Conservation (phyloP, 352 stramenopile species). For the Peronosclerospora sorghi region DNA sequence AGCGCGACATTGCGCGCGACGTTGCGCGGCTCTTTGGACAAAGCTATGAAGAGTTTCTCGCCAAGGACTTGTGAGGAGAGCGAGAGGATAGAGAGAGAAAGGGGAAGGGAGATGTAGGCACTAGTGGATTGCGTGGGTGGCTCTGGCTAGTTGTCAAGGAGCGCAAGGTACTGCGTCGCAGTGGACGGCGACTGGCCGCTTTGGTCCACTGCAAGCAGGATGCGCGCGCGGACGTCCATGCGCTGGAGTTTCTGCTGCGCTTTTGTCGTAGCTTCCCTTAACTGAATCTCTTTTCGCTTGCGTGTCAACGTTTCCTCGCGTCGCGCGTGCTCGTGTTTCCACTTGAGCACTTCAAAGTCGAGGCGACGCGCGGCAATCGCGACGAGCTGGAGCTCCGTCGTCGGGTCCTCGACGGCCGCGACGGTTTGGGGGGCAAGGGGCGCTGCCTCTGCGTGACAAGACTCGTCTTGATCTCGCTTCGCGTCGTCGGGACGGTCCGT, state of each 20-base stretch:
- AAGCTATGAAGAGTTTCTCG: constrained; percentile 90
- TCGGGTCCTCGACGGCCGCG: not conserved
- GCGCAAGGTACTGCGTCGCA: constrained; percentile 8
- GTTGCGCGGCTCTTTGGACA: constrained; percentile 75
- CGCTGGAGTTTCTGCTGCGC: constrained; percentile 12
- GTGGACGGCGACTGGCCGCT: constrained; percentile 2
- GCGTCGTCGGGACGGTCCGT: not conserved
- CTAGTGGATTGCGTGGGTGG: not conserved
- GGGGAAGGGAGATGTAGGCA: not conserved
- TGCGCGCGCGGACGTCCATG: constrained; percentile 12
- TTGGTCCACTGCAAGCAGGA: constrained; percentile 14
- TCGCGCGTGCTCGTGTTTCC: constrained; percentile 18
- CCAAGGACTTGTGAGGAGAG: constrained; percentile 32
- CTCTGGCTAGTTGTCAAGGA: constrained; percentile 7
- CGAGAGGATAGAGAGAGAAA: not conserved
- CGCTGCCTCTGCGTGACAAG: too few species aligned
- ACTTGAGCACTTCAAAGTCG: constrained; percentile 18
- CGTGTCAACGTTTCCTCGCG: constrained; percentile 10
- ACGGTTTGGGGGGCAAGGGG: not conserved
- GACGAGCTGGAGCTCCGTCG: constrained; percentile 11
- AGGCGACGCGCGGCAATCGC: constrained; percentile 9
- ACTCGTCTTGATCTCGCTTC: not conserved
- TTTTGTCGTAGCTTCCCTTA: constrained; percentile 14
- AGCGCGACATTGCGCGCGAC: constrained; percentile 70
- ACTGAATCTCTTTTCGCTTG: constrained; percentile 16